A percentile compares a stretch with the other conserved stretches of the same genome.
These are phyloP conservation scores for Fusarium mangiferae DNA, from an alignment of 2,329 filamentous ascomycete species.

Conservation along the genomic window DNA sequence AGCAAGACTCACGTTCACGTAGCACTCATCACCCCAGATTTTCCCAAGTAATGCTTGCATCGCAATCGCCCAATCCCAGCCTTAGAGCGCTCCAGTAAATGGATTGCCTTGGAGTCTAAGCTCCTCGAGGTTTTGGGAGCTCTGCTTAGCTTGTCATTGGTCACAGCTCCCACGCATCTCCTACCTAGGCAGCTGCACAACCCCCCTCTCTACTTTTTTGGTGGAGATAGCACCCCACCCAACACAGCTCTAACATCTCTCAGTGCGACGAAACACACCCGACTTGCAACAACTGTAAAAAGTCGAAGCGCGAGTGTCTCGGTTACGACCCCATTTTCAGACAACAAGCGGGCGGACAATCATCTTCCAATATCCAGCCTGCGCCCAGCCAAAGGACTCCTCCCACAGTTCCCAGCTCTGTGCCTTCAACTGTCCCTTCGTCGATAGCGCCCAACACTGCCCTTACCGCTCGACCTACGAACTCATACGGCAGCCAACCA, in stretches of 20 bases:
- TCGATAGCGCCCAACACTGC: slow-evolving; percentile 39
- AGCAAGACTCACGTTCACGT: slow-evolving; percentile 36
- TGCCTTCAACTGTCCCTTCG: slow-evolving; percentile 41
- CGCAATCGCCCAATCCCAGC: slow-evolving; percentile 10
- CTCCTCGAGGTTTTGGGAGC: slow-evolving; percentile 19
- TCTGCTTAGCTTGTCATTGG: slow-evolving; percentile 31
- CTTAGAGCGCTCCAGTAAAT: not conserved
- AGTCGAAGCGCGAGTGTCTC: slow-evolving; percentile 86
- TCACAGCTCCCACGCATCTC: slow-evolving; percentile 16
- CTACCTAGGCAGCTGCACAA: slow-evolving; percentile 17
- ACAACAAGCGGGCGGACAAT: slow-evolving; percentile 76
- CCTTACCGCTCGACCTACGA: slow-evolving; percentile 45
- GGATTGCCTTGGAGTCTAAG: slow-evolving; percentile 3
- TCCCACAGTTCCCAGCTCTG: slow-evolving; percentile 47
- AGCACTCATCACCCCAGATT: slow-evolving; percentile 35
- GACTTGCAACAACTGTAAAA: slow-evolving; percentile 88
- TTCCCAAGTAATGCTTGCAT: slow-evolving; percentile 32
- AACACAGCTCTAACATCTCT: slow-evolving; percentile 43
- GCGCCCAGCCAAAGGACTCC: slow-evolving; percentile 48
- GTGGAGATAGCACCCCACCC: slow-evolving; percentile 37
- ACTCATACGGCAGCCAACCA: slow-evolving; percentile 59
- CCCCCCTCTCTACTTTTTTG: slow-evolving; percentile 19
- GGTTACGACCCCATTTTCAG: slow-evolving; percentile 92
- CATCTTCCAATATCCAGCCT: slow-evolving; percentile 65
- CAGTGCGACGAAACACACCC: slow-evolving; percentile 95